phyloP scores from a whole-genome alignment of 1,139 yeast species.

The Candida neerlandica region DNA sequence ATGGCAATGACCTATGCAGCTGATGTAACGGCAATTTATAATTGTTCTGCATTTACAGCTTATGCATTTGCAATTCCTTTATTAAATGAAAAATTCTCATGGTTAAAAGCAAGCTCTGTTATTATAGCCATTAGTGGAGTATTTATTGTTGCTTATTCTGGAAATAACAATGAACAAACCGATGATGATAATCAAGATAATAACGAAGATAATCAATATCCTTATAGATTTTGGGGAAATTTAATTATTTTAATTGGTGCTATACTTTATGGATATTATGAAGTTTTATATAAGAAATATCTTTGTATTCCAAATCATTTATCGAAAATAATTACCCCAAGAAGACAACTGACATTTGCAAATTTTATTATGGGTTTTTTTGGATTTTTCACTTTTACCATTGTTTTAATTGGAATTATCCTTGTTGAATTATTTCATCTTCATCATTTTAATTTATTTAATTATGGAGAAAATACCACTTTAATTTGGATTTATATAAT shows the following conservation, averaged over 20 bases:
- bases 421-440: slow-evolving; percentile 55
- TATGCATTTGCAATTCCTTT: slow-evolving; percentile 82
- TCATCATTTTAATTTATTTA: slow-evolving; percentile 60
- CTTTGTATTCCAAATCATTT: slow-evolving; percentile 72
- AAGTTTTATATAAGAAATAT: slow-evolving; percentile 75
- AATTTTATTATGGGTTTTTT: slow-evolving; percentile 53
- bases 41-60: slow-evolving; percentile 88
- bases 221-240: slow-evolving; percentile 72
- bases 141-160: slow-evolving; percentile 76
- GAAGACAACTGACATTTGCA: slow-evolving; percentile 51
- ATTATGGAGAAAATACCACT: slow-evolving; percentile 40
- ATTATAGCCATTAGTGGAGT: slow-evolving; percentile 74
- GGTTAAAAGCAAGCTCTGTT: slow-evolving; percentile 71
- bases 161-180: slow-evolving; percentile 26
- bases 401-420: slow-evolving; percentile 54
- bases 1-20: slow-evolving; percentile 81
- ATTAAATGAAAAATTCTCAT: slow-evolving; percentile 63
- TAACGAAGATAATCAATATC: slow-evolving; percentile 38
- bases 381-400: slow-evolving; percentile 58
- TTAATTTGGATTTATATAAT: slow-evolving; percentile 47
- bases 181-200: slow-evolving; percentile 8
- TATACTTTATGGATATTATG: slow-evolving; percentile 79
- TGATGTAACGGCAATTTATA: slow-evolving; percentile 88
- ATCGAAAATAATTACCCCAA: slow-evolving; percentile 45
- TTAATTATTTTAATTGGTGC: slow-evolving; percentile 77